These are phyloP conservation scores for Suillus decipiens DNA, from an alignment of 768 basidiomycete genomes.

Conservation along the genomic window DNA sequence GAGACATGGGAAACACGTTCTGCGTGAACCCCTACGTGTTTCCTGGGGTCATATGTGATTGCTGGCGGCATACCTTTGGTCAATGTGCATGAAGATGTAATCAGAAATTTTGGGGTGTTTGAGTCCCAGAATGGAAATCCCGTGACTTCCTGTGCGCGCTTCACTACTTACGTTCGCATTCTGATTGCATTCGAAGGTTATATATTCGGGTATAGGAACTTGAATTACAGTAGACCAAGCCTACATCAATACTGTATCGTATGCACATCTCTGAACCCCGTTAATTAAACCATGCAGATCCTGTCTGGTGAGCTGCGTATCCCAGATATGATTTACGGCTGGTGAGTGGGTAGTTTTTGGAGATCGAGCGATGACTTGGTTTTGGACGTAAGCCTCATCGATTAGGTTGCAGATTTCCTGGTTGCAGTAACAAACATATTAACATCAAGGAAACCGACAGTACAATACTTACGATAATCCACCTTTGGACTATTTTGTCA, in stretches of 20 bases:
- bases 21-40: constrained; percentile 67
- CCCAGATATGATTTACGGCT: constrained; percentile 4
- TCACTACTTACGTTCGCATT: too few relatives aligned
- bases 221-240: not conserved
- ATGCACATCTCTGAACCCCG: not conserved
- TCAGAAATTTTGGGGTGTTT: not conserved
- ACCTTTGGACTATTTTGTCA: constrained; percentile 8
- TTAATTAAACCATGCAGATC: not conserved
- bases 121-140: not conserved
- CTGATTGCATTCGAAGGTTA: not conserved
- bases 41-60: constrained; percentile 38
- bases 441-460: not conserved
- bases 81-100: not conserved
- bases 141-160: not conserved
- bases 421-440: not conserved
- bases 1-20: constrained; percentile 81
- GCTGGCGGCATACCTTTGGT: not conserved
- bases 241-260: not conserved
- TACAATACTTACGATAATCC: constrained; percentile 7
- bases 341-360: not conserved
- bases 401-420: constrained; percentile 12
- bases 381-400: not conserved
- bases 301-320: constrained; percentile 4
- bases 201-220: not conserved
- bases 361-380: not conserved